Evolutionary conservation across 768 basidiomycete genomes (phyloP).

Genomic region (Ephemerocybe angulata): DNA sequence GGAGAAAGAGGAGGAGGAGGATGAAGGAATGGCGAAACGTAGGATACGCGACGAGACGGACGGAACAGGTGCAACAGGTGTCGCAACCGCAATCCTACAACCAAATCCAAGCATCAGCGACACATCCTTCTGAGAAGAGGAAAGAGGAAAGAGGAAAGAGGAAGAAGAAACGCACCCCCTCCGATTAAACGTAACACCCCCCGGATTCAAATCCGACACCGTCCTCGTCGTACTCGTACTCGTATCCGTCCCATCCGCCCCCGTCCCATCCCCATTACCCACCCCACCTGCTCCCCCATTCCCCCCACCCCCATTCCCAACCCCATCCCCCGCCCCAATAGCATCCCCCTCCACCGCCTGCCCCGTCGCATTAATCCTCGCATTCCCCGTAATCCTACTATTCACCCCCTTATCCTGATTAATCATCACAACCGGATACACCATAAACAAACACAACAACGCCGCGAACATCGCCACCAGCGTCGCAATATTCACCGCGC

Average conservation of each 20-base stretch:
- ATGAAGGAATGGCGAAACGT: too few species aligned
- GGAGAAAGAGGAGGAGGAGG: too few species aligned
- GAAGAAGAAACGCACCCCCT: not conserved
- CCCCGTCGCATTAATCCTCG: constrained; percentile 60
- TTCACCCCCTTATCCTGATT: constrained; percentile 34
- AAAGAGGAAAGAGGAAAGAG: not conserved
- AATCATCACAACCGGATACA: constrained; percentile 63
- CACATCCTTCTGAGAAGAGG: not conserved
- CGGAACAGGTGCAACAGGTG: too few species aligned
- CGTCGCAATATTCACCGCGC: constrained; percentile 44
- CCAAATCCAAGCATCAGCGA: not conserved
- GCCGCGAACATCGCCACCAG: constrained; percentile 54
- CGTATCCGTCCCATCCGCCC: not conserved
- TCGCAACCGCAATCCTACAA: too few species aligned
- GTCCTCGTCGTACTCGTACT: not conserved
- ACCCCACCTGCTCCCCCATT: not conserved
- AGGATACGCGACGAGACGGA: too few species aligned
- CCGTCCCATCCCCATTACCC: not conserved
- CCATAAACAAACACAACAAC: constrained; percentile 68
- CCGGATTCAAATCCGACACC: not conserved
- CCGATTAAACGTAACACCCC: constrained; percentile 1
- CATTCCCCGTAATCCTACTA: constrained; percentile 51
- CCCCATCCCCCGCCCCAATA: constrained; percentile 24
- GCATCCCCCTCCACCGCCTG: constrained; percentile 40
- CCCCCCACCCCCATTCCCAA: not conserved